phyloP scores from a whole-genome alignment of 306 rosid species.

The Vachellia pachyceras region DNA sequence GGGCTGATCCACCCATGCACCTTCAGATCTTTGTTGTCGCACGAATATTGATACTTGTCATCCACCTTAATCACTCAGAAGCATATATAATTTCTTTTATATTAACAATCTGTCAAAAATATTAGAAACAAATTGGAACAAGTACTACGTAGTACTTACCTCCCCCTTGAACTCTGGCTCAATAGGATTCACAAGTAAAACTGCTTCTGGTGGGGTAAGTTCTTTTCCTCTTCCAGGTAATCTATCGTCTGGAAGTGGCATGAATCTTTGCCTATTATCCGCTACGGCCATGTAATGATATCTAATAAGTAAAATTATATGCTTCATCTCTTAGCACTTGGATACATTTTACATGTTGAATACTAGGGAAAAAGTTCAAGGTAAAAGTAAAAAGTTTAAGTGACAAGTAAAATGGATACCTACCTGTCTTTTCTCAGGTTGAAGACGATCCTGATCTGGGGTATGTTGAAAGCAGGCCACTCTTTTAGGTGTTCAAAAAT shows the following conservation, averaged over 20 bases:
- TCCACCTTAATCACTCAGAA: slow-evolving; percentile 57
- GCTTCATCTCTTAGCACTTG: not conserved
- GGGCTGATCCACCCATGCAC: slow-evolving; percentile 90
- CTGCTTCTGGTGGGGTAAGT: slow-evolving; percentile 75
- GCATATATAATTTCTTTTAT: not conserved
- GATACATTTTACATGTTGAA: too few relatives aligned
- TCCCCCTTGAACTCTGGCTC: slow-evolving; percentile 79
- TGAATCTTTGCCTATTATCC: slow-evolving; percentile 70
- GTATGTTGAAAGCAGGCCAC: slow-evolving; percentile 81
- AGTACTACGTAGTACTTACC: slow-evolving; percentile 30
- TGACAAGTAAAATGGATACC: not conserved
- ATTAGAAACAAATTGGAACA: not conserved
- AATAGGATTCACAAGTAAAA: slow-evolving; percentile 65
- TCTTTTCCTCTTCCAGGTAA: slow-evolving; percentile 53
- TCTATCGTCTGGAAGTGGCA: slow-evolving; percentile 84
- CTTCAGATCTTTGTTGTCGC: slow-evolving; percentile 65
- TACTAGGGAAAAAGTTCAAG: not conserved
- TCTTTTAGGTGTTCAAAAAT: slow-evolving; percentile 71
- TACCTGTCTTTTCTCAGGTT: slow-evolving; percentile 78
- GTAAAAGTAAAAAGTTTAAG: not conserved
- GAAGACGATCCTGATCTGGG: slow-evolving; percentile 78
- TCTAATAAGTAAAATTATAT: slow-evolving; percentile 39
- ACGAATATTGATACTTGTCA: slow-evolving; percentile 87
- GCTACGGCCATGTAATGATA: slow-evolving; percentile 71
- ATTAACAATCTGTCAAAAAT: not conserved